A percentile compares a stretch with the other conserved stretches of the same genome.
These are phyloP conservation scores for Lodderomyces margitis DNA, from an alignment of 1,139 yeast genomes.

Conservation along the genomic window DNA sequence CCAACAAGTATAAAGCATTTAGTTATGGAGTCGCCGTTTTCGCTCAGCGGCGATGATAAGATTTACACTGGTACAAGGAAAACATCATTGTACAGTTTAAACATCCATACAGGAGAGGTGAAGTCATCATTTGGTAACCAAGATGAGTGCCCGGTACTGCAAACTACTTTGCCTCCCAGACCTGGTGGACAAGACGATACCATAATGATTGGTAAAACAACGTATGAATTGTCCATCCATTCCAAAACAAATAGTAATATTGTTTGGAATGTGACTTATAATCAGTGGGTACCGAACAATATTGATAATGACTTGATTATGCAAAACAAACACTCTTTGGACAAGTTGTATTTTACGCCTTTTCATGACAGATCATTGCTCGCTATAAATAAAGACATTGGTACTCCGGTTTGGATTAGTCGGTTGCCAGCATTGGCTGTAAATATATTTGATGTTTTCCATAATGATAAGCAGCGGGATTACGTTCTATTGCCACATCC, in stretches of 20 bases:
- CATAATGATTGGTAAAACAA: conserved; percentile 52
- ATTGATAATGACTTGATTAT: conserved; percentile 66
- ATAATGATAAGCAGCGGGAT: conserved; percentile 27
- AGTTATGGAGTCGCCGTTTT: conserved; percentile 81
- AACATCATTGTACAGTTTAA: conserved; percentile 73
- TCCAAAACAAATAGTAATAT: conserved; percentile 59
- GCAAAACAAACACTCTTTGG: conserved; percentile 54
- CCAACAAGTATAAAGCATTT: conserved; percentile 81
- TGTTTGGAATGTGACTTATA: conserved; percentile 83
- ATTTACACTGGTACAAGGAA: conserved; percentile 83
- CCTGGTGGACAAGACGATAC: conserved; percentile 21
- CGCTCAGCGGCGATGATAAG: conserved; percentile 77
- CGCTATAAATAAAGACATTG: conserved; percentile 64
- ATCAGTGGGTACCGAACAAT: conserved; percentile 92
- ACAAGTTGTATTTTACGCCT: conserved; percentile 79
- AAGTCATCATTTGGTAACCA: conserved; percentile 63
- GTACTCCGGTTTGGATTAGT: conserved; percentile 79
- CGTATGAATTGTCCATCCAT: conserved; percentile 44
- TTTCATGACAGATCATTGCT: conserved; percentile 69
- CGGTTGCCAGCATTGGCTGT: conserved; percentile 66
- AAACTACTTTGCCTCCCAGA: conserved; percentile 20
- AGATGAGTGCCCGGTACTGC: conserved; percentile 34
- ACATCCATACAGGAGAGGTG: conserved; percentile 76
- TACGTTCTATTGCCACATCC: conserved; percentile 68
- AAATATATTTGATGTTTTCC: conserved; percentile 69